Base-by-base conservation (phyloP, 257 asterid species). In the Capsicum rhomboideum region DNA sequence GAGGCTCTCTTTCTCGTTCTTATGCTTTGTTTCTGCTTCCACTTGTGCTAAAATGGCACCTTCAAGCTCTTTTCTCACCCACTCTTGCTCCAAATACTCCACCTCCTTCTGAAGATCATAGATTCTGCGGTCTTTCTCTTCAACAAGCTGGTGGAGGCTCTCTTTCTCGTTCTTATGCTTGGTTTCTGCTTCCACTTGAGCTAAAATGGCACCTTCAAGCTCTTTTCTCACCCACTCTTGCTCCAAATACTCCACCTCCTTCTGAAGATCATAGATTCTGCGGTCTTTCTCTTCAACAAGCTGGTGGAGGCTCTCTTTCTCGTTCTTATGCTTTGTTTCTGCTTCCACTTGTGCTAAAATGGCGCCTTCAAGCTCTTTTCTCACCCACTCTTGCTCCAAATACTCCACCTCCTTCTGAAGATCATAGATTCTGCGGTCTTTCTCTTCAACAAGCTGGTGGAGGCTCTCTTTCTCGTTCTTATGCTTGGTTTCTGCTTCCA, bases 41-140 rank as follows among this genome's bases (percentile, higher is more conserved):
- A 78, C 83, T 85, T 87, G 89, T n/a, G 85, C 87, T 23, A 86
- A 84, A 66, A 90, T 78, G 56, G 90, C 86, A 64, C 82, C 85
- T 87, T 90, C 91, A 2, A 87, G 86, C 79, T 87, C 89, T 69
- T 72, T 87, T 63, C 79, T 85, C 82, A 87, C 52, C 87, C 85
- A 82, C 75, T 89, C 89, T 50, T 89, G 85, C 86, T 68, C 86
- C 66, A 69, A 71, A 23, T 28, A 82, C 37, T 85, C 82, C 75
- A 81, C 71, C 79, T 87, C 87, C 40, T 83, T 46, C 82, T 77
- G 87, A 29, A 44, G 67, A 75, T 79, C 84, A 52, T 61, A 81
- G 84, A 90, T 91, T 85, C 90, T 93, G 86, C 89, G 89, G 68
- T 92, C 91, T 87, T 87, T 92, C 91, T 92, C 97, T 85, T 90